Evolutionary conservation across 208 protist species (phyloP).

Genomic region (Vickermania ingenoplastis): DNA sequence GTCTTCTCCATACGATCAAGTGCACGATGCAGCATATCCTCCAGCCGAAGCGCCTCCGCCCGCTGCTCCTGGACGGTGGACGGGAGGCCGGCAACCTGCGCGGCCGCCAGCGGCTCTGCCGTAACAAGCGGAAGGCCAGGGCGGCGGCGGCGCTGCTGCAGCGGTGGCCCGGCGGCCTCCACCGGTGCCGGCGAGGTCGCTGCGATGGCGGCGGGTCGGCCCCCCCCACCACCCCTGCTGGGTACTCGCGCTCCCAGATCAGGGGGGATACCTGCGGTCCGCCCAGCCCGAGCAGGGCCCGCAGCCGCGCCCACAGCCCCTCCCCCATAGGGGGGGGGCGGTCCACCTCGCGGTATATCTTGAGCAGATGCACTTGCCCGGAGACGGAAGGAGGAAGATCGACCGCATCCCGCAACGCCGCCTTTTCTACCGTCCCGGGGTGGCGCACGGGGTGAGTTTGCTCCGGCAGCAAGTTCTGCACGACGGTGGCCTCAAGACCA

Average conservation of each 20-base stretch:
- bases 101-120: slow-evolving; percentile 30
- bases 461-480: background rate
- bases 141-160: slow-evolving; percentile 10
- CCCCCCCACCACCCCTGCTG: background rate
- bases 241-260: background rate
- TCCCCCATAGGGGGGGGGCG: background rate
- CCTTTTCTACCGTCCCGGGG: background rate
- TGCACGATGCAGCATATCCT: slow-evolving; percentile 43
- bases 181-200: background rate
- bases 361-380: background rate
- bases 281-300: background rate
- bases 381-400: no score
- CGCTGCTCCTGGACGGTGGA: slow-evolving; percentile 42
- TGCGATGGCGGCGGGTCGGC: background rate
- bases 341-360: background rate
- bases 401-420: background rate
- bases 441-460: background rate
- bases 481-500: background rate
- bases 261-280: background rate
- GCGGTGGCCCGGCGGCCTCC: background rate
- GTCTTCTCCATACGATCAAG: slow-evolving; percentile 73
- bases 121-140: slow-evolving; percentile 29
- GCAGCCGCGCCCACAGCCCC: background rate
- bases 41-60: slow-evolving; percentile 40
- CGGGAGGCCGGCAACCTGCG: slow-evolving; percentile 24